Base-by-base conservation (phyloP, 257 asterid genomes). In the Nicotiana tomentosiformis region DNA sequence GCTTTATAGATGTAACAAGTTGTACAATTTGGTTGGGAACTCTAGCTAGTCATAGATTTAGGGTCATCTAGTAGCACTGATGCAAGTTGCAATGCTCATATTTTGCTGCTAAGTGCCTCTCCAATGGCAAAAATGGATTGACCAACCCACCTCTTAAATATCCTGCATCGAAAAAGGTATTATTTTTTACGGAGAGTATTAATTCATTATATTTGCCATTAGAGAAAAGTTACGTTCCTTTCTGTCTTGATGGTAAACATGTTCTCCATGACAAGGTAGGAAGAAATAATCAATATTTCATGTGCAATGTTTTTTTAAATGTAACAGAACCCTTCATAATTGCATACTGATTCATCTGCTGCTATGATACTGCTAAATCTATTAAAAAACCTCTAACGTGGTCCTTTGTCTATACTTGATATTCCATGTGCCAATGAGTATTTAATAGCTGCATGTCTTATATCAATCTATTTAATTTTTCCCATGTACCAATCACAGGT, bases 401-500 rank as follows among this genome's bases (percentile, higher is more conserved):
- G 80, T 51, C 17, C 64, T 74, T 5, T 33, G 4, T 29, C 64
- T 72, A 20, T 46, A 23, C 80, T 51, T 4, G 39, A 8, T 23
- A 15, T 76, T 51, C 17, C 17, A 29, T 15, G 23, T 51, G 39
- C 26, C 10, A 16, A 15, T 14, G 29, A 76, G 4, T 51, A 23
- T 5, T 51, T 76, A 16, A 26, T 8, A 15, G 64, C 16, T 76
- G 64, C 43, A 76, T 72, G 16, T 76, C 46, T 51, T 76, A 15
- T 8, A 5, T 76, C 26, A n/a, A 51, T 76, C 80, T 76, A 51
- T 76, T 51, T 58, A 26, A 7, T 76, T 17, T 23, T 76, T 51
- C 64, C 80, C 26, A 76, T 82, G 83, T 86, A 70, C 83, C 81
- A 84, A 82, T 82, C 74, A 64, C 94, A 94, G 99, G 96, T 96